These are phyloP conservation scores for Silene latifolia DNA, from an alignment of 148 eudicot genomes.

Conservation along the genomic window DNA sequence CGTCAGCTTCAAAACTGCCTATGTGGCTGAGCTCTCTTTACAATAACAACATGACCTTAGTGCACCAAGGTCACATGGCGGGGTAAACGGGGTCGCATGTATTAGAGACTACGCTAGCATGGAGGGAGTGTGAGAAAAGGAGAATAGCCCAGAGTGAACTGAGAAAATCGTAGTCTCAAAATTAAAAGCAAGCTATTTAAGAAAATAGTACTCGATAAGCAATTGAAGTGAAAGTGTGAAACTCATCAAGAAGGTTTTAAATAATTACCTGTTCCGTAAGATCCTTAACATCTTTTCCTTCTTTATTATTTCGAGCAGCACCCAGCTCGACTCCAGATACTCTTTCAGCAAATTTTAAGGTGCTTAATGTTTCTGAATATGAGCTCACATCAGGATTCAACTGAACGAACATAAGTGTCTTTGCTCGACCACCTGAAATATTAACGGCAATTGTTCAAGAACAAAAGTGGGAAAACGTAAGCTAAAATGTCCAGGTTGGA, in stretches of 20 bases:
- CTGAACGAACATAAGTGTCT: conserved; percentile 83
- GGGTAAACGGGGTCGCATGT: no score
- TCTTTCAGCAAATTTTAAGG: conserved; percentile 77
- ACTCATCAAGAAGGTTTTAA: conserved; percentile 1
- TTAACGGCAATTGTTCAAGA: not conserved
- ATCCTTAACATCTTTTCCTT: conserved; percentile 55
- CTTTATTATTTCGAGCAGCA: conserved; percentile 64
- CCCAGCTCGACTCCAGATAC: conserved; percentile 81
- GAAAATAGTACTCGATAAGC: not conserved
- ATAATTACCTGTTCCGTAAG: conserved; percentile 60
- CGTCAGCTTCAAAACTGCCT: no score
- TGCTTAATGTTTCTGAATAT: conserved; percentile 52
- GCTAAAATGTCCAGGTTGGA: no score
- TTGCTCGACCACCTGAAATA: conserved; percentile 76
- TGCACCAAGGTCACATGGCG: no score
- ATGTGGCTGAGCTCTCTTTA: no score
- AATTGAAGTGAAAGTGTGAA: not conserved
- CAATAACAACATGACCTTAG: no score
- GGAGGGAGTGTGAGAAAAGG: no score
- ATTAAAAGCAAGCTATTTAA: not conserved
- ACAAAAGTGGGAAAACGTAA: not conserved
- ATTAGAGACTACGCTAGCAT: no score
- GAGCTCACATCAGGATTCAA: conserved; percentile 60
- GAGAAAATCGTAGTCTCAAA: no score
- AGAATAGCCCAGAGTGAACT: no score